phyloP scores from a whole-genome alignment of 352 stramenopile genomes.

The Phytophthora europaea region DNA sequence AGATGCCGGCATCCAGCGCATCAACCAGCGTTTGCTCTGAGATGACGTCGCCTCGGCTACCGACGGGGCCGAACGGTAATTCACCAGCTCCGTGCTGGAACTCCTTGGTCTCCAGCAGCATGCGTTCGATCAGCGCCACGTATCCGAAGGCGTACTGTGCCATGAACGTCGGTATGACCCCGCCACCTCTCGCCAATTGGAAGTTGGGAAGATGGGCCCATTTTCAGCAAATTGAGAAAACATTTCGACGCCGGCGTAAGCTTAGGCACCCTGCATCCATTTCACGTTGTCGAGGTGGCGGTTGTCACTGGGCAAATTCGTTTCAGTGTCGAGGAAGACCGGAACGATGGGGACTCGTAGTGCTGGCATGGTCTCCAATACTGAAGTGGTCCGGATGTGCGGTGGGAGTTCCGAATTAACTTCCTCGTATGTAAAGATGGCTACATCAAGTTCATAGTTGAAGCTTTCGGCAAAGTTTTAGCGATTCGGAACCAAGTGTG shows the following conservation, averaged over 20 bases:
- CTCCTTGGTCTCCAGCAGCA: constrained; percentile 52
- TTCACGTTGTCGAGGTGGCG: constrained; percentile 42
- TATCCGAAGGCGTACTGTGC: constrained; percentile 68
- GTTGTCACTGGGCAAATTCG: constrained; percentile 24
- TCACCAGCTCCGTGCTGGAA: constrained; percentile 43
- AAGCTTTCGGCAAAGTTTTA: not conserved
- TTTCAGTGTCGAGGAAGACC: constrained; percentile 38
- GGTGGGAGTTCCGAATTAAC: constrained; percentile 1
- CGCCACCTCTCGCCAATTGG: constrained; percentile 54
- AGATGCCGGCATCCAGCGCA: constrained; percentile 63
- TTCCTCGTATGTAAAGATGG: not conserved
- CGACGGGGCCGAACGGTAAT: constrained; percentile 53
- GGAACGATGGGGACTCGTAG: constrained; percentile 25
- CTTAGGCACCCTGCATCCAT: constrained; percentile 68
- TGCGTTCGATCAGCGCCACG: constrained; percentile 57
- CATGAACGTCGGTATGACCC: constrained; percentile 57
- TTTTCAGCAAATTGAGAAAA: constrained; percentile 44
- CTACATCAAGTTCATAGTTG: not conserved
- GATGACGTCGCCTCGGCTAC: constrained; percentile 81
- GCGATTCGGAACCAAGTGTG: too few species aligned
- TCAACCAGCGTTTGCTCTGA: constrained; percentile 53
- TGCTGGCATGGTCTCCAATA: constrained; percentile 14
- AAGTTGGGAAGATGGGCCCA: constrained; percentile 30
- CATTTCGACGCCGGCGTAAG: constrained; percentile 65
- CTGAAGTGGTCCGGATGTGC: not conserved